Evolutionary conservation across 768 basidiomycete genomes (phyloP).

Genomic region (Dioszegia hungarica): DNA sequence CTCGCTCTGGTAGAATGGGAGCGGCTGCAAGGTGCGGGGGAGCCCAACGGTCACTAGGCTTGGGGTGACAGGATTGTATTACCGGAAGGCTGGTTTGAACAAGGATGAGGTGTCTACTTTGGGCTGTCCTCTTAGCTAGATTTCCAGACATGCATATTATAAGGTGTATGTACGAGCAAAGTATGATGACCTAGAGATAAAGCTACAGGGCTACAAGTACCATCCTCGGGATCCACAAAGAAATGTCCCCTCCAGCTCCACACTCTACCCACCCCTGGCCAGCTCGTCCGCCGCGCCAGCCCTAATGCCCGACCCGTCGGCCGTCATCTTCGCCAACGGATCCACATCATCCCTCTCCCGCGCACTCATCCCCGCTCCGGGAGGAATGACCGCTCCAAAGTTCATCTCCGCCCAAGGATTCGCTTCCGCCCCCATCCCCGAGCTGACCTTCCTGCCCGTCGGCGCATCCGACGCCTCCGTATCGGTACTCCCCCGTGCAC

Average conservation of each 20-base stretch:
- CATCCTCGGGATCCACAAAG: too few relatives aligned
- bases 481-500: too few relatives aligned
- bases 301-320: not conserved
- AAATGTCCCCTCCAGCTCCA: not conserved
- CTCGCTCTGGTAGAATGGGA: slow-evolving; percentile 55
- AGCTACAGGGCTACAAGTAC: too few relatives aligned
- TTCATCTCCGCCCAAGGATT: slow-evolving; percentile 4
- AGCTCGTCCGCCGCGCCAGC: not conserved
- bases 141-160: too few relatives aligned
- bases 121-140: too few relatives aligned
- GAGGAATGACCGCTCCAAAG: not conserved
- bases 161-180: too few relatives aligned
- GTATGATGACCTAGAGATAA: too few relatives aligned
- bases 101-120: too few relatives aligned
- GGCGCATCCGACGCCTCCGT: not conserved
- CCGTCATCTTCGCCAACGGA: not conserved
- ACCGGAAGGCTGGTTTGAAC: too few relatives aligned
- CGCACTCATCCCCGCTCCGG: not conserved
- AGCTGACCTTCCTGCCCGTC: not conserved
- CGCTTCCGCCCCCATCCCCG: not conserved
- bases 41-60: slow-evolving; percentile 1
- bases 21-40: slow-evolving; percentile 17
- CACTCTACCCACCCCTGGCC: not conserved
- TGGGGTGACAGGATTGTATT: too few relatives aligned
- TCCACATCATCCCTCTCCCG: not conserved